Evolutionary conservation across 768 basidiomycete genomes (phyloP), one percentile per base, ranked within the genome.

Genomic region (Suillus sp.): DNA sequence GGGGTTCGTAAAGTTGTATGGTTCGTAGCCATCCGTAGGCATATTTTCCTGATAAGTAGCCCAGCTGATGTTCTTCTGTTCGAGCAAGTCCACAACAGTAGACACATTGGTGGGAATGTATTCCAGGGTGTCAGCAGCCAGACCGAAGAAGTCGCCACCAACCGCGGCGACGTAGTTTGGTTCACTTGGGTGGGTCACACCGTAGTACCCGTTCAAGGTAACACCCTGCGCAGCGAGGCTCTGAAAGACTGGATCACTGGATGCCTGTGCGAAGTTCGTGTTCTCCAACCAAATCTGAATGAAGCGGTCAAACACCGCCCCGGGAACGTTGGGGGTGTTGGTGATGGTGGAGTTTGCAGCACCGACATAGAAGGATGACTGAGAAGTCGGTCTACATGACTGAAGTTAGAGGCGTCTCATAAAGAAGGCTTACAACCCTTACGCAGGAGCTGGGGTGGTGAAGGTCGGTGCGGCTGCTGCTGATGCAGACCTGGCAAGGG

Each of bases 271-370:
- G 63, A 76, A 89, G 67, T 88, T 81, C 18, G 84, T 87, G 71
- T 88, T 89, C 70, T 88, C 87, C 42, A 89, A 75, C 84, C 84
- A 88, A 62, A 88, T 85, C 67, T 81, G 70, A 64, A 81, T 78
- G 74, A 86, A 79, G 7, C 83, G 76, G 64, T 83, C 77, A 63
- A 83, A 85, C 22, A 72, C 74, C 59, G 75, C 72, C 43, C 84
- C 84, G 1, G 74, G 45, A 4, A 84, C 81, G 50, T 74, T 38
- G 14, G 75, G 69, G 1, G 68, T 25, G 65, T 80, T 80, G 37
- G 75, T 64, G 53, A 85, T 75, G 14, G 83, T 81, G 63, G 70
- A 70, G 65, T 84, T 84, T 59, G 71, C 76, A 30, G 68, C 40
- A 16, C 82, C 82, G 27, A 74, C 67, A 66, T 84, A 84, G 73